A percentile compares a stretch with the other conserved stretches of the same genome.
These are phyloP conservation scores for Beauveria bassiana DNA, from an alignment of 2,329 filamentous ascomycete species.

Conservation along the genomic window DNA sequence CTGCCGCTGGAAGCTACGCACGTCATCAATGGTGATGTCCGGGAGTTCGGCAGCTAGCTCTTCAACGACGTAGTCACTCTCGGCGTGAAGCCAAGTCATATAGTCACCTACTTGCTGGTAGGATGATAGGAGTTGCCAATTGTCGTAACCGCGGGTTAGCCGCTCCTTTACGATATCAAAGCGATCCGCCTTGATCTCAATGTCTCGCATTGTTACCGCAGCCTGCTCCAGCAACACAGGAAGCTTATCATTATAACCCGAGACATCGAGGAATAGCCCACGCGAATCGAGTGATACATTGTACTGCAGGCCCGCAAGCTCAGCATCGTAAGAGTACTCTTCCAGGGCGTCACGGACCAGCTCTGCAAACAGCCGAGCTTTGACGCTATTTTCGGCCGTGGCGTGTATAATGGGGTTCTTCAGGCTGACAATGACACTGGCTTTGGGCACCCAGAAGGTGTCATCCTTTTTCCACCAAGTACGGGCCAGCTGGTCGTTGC, in stretches of 20 bases:
- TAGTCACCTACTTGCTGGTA: conserved; percentile 84
- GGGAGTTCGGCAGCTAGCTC: conserved; percentile 72
- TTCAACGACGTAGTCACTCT: conserved; percentile 71
- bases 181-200: conserved; percentile 76
- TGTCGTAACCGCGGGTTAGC: conserved; percentile 66
- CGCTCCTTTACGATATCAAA: conserved; percentile 91
- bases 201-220: conserved; percentile 70
- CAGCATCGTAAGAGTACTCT: conserved; percentile 93
- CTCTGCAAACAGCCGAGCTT: conserved; percentile 73
- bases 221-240: conserved; percentile 86
- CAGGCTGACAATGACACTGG: conserved; percentile 73
- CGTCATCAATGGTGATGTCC: conserved; percentile 63
- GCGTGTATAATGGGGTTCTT: conserved; percentile 72
- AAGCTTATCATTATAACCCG: conserved; percentile 95
- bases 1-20: conserved; percentile 71
- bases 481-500: conserved; percentile 71
- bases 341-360: conserved; percentile 82
- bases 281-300: conserved; percentile 63
- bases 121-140: conserved; percentile 81
- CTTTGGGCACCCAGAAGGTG: conserved; percentile 96
- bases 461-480: conserved; percentile 99
- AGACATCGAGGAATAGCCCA: conserved; percentile 70
- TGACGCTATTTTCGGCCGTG: conserved; percentile 70
- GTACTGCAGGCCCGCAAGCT: conserved; percentile 83
- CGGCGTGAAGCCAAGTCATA: conserved; percentile 69